Evolutionary conservation across 208 protist genomes (phyloP).

Genomic region (Crithidia fasciculata): DNA sequence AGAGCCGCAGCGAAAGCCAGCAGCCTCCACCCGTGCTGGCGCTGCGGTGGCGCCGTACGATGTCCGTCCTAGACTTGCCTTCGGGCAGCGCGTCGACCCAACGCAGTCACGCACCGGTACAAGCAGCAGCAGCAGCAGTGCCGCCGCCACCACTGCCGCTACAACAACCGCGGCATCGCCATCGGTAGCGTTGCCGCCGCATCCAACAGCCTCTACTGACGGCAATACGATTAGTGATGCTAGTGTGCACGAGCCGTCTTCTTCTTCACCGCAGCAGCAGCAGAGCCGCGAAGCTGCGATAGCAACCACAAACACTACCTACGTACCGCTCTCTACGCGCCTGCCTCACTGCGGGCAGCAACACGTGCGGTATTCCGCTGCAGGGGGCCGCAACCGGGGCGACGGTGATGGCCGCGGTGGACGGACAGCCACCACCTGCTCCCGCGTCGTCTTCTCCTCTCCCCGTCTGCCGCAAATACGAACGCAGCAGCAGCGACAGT

Average conservation of each 20-base stretch:
- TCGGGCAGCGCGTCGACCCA: conserved; percentile 41
- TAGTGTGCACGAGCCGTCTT: no score
- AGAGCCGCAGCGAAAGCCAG: not conserved
- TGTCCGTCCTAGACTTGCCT: conserved; percentile 22
- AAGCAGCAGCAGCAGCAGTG: not conserved
- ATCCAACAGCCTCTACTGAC: no score
- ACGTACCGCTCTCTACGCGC: conserved; percentile 15
- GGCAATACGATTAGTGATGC: no score
- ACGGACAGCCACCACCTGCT: not conserved
- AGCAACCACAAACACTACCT: conserved; percentile 11
- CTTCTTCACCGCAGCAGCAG: no score
- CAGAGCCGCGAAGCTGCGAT: no score
- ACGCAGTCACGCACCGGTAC: conserved; percentile 8
- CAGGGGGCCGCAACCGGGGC: conserved; percentile 36
- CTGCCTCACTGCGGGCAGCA: conserved; percentile 18
- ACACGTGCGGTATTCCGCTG: conserved; percentile 30
- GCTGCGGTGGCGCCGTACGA: not conserved
- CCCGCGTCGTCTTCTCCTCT: not conserved
- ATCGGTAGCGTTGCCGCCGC: not conserved
- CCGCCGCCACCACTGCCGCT: not conserved
- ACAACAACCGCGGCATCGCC: not conserved
- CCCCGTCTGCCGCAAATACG: not conserved
- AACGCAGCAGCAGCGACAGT: conserved; percentile 2
- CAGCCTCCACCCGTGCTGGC: not conserved
- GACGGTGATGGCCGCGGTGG: conserved; percentile 21